phyloP scores from a whole-genome alignment of 495 filamentous ascomycete species.

The Xylaria grammica region DNA sequence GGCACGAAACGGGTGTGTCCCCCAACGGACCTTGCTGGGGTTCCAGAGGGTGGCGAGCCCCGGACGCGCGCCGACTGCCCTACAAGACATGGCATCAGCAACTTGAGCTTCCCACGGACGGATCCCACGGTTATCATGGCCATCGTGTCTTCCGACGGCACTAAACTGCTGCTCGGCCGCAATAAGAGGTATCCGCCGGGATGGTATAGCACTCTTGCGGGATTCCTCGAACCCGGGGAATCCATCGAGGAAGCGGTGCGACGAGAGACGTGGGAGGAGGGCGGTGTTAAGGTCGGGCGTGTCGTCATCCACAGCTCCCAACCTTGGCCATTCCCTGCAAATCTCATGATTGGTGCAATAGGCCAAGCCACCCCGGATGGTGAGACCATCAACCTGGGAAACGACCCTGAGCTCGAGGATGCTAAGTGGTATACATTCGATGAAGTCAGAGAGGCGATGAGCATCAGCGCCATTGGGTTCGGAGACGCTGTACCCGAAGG shows the following conservation, averaged over 20 bases:
- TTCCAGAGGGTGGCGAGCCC: conserved; percentile 43
- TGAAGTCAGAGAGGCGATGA: conserved; percentile 68
- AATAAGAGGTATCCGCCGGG: conserved; percentile 79
- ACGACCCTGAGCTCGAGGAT: conserved; percentile 90
- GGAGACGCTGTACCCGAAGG: conserved; percentile 69
- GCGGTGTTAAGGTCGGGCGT: conserved; percentile 80
- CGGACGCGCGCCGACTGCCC: conserved; percentile 69
- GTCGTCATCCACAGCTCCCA: conserved; percentile 93
- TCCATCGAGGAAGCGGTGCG: conserved; percentile 93
- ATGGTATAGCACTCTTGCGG: conserved; percentile 91
- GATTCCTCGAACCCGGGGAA: conserved; percentile 95
- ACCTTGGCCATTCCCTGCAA: conserved; percentile 71
- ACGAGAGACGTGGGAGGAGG: conserved; percentile 95
- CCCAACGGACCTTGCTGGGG: conserved; percentile 67
- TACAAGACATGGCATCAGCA: conserved; percentile 76
- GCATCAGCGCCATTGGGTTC: conserved; percentile 65
- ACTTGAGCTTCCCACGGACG: conserved; percentile 90
- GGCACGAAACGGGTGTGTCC: conserved; percentile 93
- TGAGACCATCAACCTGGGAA: conserved; percentile 79
- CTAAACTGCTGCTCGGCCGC: conserved; percentile 81
- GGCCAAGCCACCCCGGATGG: conserved; percentile 81
- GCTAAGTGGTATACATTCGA: conserved; percentile 83
- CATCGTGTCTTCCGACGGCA: conserved; percentile 74
- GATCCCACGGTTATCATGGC: conserved; percentile 97
- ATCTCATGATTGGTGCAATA: conserved; percentile 93